These are phyloP conservation scores for Colletotrichum falcatum DNA, from an alignment of 2,329 filamentous ascomycete genomes.

Conservation along the genomic window DNA sequence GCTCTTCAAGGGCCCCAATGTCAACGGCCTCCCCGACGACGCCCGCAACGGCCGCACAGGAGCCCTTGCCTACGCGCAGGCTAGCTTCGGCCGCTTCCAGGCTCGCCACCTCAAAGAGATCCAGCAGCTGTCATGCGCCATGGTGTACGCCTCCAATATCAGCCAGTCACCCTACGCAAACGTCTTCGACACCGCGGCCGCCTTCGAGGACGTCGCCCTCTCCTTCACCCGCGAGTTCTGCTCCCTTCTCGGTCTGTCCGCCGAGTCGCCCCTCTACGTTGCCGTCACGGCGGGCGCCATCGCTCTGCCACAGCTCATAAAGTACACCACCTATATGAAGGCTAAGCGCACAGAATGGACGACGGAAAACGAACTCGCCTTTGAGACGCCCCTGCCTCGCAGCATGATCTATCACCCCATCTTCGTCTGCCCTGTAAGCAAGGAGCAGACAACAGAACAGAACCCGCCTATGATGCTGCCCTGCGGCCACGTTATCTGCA, in stretches of 20 bases:
- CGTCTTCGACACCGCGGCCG: slow-evolving; percentile 79
- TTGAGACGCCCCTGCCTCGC: slow-evolving; percentile 72
- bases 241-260: slow-evolving; percentile 87
- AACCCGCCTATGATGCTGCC: slow-evolving; percentile 98
- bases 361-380: slow-evolving; percentile 88
- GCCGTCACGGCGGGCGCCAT: slow-evolving; percentile 93
- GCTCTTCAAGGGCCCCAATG: slow-evolving; percentile 76
- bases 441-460: slow-evolving; percentile 91
- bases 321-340: slow-evolving; percentile 88
- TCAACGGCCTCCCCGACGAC: slow-evolving; percentile 68
- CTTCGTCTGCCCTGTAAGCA: slow-evolving; percentile 97
- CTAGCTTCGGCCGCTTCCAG: slow-evolving; percentile 81
- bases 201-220: slow-evolving; percentile 86
- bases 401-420: slow-evolving; percentile 89
- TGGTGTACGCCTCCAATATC: slow-evolving; percentile 84
- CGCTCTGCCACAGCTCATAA: slow-evolving; percentile 88
- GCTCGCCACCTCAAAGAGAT: slow-evolving; percentile 82
- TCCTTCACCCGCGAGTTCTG: slow-evolving; percentile 97
- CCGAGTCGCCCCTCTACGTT: slow-evolving; percentile 92
- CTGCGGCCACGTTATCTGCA: slow-evolving; percentile 93
- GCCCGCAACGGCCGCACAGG: slow-evolving; percentile 65
- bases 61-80: slow-evolving; percentile 81
- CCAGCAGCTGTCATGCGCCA: slow-evolving; percentile 81
- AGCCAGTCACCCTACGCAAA: slow-evolving; percentile 80
- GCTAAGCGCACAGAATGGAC: slow-evolving; percentile 96